Conservation (phyloP, 2,329 filamentous ascomycete genomes). For the Aschersonia sp. region DNA sequence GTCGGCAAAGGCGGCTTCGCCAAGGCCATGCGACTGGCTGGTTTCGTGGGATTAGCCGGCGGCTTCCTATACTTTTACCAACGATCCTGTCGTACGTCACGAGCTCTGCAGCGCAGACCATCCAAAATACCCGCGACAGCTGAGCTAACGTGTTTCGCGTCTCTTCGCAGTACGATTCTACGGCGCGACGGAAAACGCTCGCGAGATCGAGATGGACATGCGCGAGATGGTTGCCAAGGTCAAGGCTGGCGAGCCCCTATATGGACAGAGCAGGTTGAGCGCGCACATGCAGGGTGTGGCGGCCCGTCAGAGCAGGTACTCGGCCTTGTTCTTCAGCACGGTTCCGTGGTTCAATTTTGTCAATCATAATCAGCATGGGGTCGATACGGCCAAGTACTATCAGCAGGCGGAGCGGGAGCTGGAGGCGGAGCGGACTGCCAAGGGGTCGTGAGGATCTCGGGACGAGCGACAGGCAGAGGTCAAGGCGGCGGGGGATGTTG, state of each 20-base stretch:
- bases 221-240: slow-evolving; percentile 94
- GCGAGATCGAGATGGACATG: slow-evolving; percentile 95
- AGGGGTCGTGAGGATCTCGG: no score
- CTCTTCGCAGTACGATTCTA: slow-evolving; percentile 70
- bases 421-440: slow-evolving; percentile 48
- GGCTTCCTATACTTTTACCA: slow-evolving; percentile 81
- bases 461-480: no score
- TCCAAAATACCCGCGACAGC: slow-evolving; percentile 2
- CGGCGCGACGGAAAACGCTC: slow-evolving; percentile 80
- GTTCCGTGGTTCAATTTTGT: slow-evolving; percentile 98
- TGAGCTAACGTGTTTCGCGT: neutral
- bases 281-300: slow-evolving; percentile 92
- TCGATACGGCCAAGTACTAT: slow-evolving; percentile 98
- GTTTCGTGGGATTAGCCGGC: slow-evolving; percentile 57
- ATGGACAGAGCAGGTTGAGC: slow-evolving; percentile 64
- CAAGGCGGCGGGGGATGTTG: no score
- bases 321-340: slow-evolving; percentile 67
- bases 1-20: slow-evolving; percentile 73
- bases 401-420: slow-evolving; percentile 87
- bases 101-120: neutral
- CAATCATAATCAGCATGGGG: slow-evolving; percentile 89
- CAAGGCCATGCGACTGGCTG: slow-evolving; percentile 66
- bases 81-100: slow-evolving; percentile 59
- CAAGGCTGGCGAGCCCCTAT: slow-evolving; percentile 80
- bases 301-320: slow-evolving; percentile 83